Percentiles rank a stretch among this genome's conserved stretches.
phyloP scores from a whole-genome alignment of 2,329 filamentous ascomycete genomes.

The Colletotrichum destructivum region DNA sequence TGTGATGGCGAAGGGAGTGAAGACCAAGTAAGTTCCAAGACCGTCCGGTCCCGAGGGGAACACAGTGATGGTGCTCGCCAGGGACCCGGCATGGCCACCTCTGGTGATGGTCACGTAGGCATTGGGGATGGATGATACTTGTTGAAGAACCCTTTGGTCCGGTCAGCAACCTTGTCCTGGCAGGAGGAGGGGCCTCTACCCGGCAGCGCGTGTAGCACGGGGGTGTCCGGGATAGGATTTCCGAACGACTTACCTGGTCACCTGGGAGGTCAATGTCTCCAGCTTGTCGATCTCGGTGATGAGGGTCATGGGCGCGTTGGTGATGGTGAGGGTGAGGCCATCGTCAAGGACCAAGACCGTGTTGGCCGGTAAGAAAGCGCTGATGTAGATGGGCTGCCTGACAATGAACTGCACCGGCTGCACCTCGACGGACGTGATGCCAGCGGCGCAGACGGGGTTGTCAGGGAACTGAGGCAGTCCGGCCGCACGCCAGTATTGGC shows the following conservation, averaged over 20 bases:
- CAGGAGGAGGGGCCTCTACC: no score
- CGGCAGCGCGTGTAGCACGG: not conserved
- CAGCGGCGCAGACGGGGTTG: slow-evolving; percentile 35
- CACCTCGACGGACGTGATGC: slow-evolving; percentile 40
- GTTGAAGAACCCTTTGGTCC: slow-evolving; percentile 23
- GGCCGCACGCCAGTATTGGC: slow-evolving; percentile 32
- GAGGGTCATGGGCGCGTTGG: slow-evolving; percentile 36
- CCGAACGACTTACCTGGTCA: slow-evolving; percentile 22
- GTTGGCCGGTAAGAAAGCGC: slow-evolving; percentile 36
- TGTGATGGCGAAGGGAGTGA: slow-evolving; percentile 16
- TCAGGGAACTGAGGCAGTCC: slow-evolving; percentile 39
- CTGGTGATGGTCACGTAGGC: slow-evolving; percentile 36
- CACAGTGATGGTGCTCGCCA: slow-evolving; percentile 35
- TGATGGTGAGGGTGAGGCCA: slow-evolving; percentile 37
- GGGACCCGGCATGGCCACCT: slow-evolving; percentile 31
- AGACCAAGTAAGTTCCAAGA: slow-evolving; percentile 34
- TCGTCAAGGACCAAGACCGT: slow-evolving; percentile 37
- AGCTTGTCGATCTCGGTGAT: slow-evolving; percentile 39
- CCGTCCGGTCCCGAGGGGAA: slow-evolving; percentile 28
- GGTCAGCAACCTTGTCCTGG: not conserved
- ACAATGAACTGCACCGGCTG: slow-evolving; percentile 39
- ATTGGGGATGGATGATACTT: slow-evolving; percentile 21
- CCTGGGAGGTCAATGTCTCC: slow-evolving; percentile 29
- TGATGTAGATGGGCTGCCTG: slow-evolving; percentile 41
- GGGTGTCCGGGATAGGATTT: not conserved